These are phyloP conservation scores for Onygenales sp. DNA, from an alignment of 2,329 filamentous ascomycete genomes.

Conservation along the genomic window DNA sequence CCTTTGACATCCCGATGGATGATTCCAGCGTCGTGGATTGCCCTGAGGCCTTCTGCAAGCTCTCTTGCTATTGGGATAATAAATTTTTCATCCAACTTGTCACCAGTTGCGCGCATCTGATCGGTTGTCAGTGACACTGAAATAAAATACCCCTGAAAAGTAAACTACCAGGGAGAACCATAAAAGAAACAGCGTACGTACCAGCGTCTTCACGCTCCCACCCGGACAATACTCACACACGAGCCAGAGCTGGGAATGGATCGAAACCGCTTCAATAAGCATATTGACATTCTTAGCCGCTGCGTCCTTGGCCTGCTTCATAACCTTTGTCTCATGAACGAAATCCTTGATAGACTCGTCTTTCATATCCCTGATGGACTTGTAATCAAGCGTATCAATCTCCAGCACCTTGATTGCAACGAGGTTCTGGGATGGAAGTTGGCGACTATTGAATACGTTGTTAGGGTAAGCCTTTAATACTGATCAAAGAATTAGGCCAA, in stretches of 20 bases:
- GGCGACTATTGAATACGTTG: constrained; percentile 16
- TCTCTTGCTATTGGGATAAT: constrained; percentile 57
- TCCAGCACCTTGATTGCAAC: constrained; percentile 46
- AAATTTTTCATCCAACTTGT: constrained; percentile 49
- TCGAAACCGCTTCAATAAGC: constrained; percentile 53
- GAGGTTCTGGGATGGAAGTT: constrained; percentile 29
- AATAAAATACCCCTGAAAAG: not conserved
- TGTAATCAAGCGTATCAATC: constrained; percentile 41
- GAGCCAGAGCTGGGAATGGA: constrained; percentile 58
- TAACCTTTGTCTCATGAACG: constrained; percentile 52
- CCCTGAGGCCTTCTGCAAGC: constrained; percentile 51
- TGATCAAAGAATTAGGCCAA: not conserved
- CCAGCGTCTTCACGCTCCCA: constrained; percentile 55
- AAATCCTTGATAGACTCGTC: constrained; percentile 46
- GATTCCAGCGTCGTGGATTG: constrained; percentile 56
- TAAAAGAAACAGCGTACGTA: constrained; percentile 27
- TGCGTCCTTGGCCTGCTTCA: constrained; percentile 53
- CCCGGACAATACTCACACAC: constrained; percentile 59
- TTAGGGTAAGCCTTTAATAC: constrained; percentile 2
- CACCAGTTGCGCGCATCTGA: constrained; percentile 40
- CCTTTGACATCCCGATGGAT: constrained; percentile 58
- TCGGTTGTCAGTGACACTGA: not conserved
- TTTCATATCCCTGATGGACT: constrained; percentile 34
- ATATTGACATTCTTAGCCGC: constrained; percentile 55
- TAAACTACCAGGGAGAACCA: not conserved